Base-by-base conservation (phyloP, 345 rosid species). In the Brassica nigra region DNA sequence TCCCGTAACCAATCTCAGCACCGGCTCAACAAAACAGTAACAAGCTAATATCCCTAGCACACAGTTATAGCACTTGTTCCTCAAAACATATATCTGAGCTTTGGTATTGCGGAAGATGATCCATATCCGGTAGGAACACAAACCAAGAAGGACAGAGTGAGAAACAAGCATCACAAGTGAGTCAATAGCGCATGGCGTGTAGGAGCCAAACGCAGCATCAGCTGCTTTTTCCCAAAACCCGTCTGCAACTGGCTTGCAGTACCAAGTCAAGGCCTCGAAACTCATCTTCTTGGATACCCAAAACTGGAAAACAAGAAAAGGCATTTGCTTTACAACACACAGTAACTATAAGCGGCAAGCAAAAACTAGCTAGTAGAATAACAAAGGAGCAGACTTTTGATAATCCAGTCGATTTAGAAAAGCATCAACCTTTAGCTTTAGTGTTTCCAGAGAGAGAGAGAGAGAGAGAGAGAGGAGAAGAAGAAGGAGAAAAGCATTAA, bases 51-150 rank as follows among this genome's bases (percentile, higher is more conserved):
- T n/a, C 12, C 87, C 91, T 76, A 95, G 63, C 62, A 90, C 6
- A 73, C 72, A 91, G 61, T 83, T 88, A 65, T 91, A 92, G 78
- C 75, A 86, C 49, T 84, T 86, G 18, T 92, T 88, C 85, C 87
- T 88, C 89, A 92, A 82, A 70, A 78, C 75, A 85, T 80, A 95
- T 66, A 87, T 84, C 76, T 76, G 93, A 36, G 85, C 87, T 85
- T 88, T 90, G 63, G 80, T 71, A 83, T 80, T 83, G 59, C 70
- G 84, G 80, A 80, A 89, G 55, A 73, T 90, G 54, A 85, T 83
- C 97, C 96, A 92, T 66, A 88, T 87, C 57, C 97, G 87, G 73
- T 87, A 91, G 28, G 83, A 57, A 84, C 97, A 88, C n/a, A 95
- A 82, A 66, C 89, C 83, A 76, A 90, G 73, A 79, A 95, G 91